These are phyloP conservation scores for Candida hispaniensis DNA, from an alignment of 805 yeast species.

Conservation along the genomic window DNA sequence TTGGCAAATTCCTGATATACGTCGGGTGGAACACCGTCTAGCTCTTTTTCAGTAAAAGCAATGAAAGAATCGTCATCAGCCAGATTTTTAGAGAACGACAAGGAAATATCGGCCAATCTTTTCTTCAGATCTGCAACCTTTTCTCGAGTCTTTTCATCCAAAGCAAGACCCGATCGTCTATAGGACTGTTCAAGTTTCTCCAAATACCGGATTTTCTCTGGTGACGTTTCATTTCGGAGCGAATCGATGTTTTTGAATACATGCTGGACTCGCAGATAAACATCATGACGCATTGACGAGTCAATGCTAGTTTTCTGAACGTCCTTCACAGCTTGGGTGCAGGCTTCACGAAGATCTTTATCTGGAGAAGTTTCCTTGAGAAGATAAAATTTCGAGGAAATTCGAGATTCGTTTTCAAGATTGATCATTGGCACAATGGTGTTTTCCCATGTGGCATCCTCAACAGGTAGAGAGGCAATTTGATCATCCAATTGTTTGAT, in stretches of 20 bases:
- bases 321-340: slow-evolving; percentile 49
- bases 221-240: slow-evolving; percentile 26
- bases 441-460: slow-evolving; percentile 45
- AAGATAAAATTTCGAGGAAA: slow-evolving; percentile 46
- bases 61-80: slow-evolving; percentile 61
- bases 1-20: slow-evolving; percentile 43
- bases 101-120: slow-evolving; percentile 44
- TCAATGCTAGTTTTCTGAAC: slow-evolving; percentile 52
- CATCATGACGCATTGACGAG: slow-evolving; percentile 52
- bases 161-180: slow-evolving; percentile 58
- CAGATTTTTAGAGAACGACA: slow-evolving; percentile 51
- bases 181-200: slow-evolving; percentile 47
- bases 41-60: slow-evolving; percentile 50
- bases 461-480: slow-evolving; percentile 35
- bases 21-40: slow-evolving; percentile 64
- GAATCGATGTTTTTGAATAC: slow-evolving; percentile 32
- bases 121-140: slow-evolving; percentile 49
- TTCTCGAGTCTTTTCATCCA: slow-evolving; percentile 45
- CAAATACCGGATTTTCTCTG: slow-evolving; percentile 47
- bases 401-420: slow-evolving; percentile 40
- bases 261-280: slow-evolving; percentile 47
- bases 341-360: slow-evolving; percentile 57
- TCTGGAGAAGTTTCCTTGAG: slow-evolving; percentile 61
- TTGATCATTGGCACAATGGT: slow-evolving; percentile 45
- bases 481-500: slow-evolving; percentile 41